A percentile compares a stretch with the other conserved stretches of the same genome.
Conservation (phyloP, 148 eudicot genomes). For the Linanthus parryae region DNA sequence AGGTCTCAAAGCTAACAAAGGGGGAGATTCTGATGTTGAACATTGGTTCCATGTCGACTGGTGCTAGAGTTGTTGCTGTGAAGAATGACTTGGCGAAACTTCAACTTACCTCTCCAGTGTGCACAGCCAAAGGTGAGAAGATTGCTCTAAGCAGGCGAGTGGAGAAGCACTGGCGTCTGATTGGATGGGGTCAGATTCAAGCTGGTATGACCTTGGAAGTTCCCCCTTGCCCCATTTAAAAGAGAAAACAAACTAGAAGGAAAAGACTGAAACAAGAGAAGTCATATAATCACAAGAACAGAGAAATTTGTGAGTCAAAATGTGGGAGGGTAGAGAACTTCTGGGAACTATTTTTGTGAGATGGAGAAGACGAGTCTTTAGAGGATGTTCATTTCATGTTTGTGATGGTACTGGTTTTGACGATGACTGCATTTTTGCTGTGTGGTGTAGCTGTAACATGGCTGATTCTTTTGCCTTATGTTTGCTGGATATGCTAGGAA, state of each 20-base stretch:
- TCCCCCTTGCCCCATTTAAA: slow-evolving; percentile 86
- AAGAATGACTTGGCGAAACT: slow-evolving; percentile 85
- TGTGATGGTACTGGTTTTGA: neutral
- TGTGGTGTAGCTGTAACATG: no score
- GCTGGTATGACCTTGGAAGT: slow-evolving; percentile 77
- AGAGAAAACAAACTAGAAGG: slow-evolving; percentile 9
- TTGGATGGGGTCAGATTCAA: slow-evolving; percentile 98
- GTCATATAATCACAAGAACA: neutral
- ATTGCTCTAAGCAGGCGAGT: slow-evolving; percentile 87
- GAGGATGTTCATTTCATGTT: no score
- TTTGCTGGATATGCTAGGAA: no score
- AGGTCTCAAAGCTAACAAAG: slow-evolving; percentile 75
- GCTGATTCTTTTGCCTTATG: no score
- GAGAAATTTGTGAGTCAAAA: neutral
- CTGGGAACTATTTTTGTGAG: slow-evolving; percentile 12
- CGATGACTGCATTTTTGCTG: no score
- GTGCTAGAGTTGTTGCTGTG: slow-evolving; percentile 82
- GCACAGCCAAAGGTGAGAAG: slow-evolving; percentile 91
- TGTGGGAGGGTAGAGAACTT: slow-evolving; percentile 12
- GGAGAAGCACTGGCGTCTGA: slow-evolving; percentile 97
- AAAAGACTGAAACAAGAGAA: slow-evolving; percentile 2
- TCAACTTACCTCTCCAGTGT: slow-evolving; percentile 88
- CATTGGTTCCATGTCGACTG: slow-evolving; percentile 97
- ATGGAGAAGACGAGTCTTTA: slow-evolving; percentile 12
- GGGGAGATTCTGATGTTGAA: slow-evolving; percentile 90